phyloP scores from a whole-genome alignment of 805 yeast genomes.

The Schwanniomyces pseudopolymorphus region DNA sequence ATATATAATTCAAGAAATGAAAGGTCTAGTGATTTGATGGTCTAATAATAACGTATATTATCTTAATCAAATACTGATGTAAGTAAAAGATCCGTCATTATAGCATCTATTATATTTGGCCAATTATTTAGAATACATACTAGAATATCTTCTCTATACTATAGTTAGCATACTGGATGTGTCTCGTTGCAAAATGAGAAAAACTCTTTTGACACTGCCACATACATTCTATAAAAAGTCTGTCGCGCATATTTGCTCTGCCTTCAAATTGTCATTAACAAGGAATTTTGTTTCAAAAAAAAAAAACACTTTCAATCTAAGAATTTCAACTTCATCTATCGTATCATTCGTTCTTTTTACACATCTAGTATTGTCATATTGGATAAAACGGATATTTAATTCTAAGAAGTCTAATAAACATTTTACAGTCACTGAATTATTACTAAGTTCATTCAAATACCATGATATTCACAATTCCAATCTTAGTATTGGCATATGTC shows the following conservation, averaged over 20 bases:
- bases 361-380: not conserved
- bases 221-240: not conserved
- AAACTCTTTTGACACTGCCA: not conserved
- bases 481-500: slow-evolving; percentile 4
- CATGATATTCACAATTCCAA: slow-evolving; percentile 5
- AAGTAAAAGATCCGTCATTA: too few species aligned
- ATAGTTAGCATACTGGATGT: not conserved
- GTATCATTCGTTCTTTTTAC: not conserved
- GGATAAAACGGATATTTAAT: not conserved
- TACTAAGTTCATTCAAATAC: not conserved
- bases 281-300: not conserved
- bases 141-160: not conserved
- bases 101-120: too few species aligned
- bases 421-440: not conserved
- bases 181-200: not conserved
- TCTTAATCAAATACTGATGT: too few species aligned
- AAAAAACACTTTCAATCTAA: not conserved
- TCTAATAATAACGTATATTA: too few species aligned
- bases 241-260: slow-evolving; percentile 1
- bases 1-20: too few species aligned
- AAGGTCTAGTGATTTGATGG: too few species aligned
- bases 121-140: too few species aligned
- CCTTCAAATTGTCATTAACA: not conserved
- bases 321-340: not conserved
- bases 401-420: not conserved